These are phyloP conservation scores for Pythium volutum DNA, from an alignment of 352 stramenopile species.

Conservation along the genomic window DNA sequence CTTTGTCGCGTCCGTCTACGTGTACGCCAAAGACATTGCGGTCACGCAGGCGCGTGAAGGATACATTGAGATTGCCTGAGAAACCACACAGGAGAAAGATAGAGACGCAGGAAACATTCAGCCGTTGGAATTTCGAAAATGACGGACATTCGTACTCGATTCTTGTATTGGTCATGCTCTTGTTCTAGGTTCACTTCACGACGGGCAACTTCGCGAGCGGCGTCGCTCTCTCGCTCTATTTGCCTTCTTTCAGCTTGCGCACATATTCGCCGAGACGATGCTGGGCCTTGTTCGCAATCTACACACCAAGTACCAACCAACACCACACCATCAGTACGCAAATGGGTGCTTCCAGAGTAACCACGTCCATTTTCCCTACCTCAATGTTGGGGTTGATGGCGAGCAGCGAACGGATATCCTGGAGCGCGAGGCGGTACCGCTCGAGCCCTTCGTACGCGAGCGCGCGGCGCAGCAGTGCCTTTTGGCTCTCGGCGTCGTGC, in stretches of 20 bases:
- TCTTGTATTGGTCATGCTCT: too few relatives aligned
- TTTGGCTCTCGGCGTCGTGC: conserved; percentile 93
- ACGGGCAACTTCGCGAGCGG: too few relatives aligned
- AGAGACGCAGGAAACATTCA: too few relatives aligned
- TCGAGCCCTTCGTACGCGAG: conserved; percentile 95
- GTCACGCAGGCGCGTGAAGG: not conserved
- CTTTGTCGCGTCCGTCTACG: not conserved
- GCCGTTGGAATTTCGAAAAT: too few relatives aligned
- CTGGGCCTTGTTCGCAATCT: conserved; percentile 89
- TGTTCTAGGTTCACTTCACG: too few relatives aligned
- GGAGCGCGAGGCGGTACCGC: conserved; percentile 88
- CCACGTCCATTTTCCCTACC: conserved; percentile 27
- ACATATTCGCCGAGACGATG: conserved; percentile 88
- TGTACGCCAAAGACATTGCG: not conserved
- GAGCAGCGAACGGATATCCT: conserved; percentile 85
- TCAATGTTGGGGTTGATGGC: conserved; percentile 87
- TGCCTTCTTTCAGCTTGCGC: conserved; percentile 81
- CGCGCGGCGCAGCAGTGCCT: conserved; percentile 92
- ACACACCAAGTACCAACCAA: too few relatives aligned
- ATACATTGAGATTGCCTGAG: conserved; percentile 4
- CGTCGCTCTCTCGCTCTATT: conserved; percentile 29
- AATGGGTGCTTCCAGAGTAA: too few relatives aligned
- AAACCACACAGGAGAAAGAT: too few relatives aligned
- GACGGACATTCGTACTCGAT: not conserved
- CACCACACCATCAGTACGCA: not conserved